These are phyloP conservation scores for Exophiala spinifera DNA, from an alignment of 2,329 filamentous ascomycete genomes.

Conservation along the genomic window DNA sequence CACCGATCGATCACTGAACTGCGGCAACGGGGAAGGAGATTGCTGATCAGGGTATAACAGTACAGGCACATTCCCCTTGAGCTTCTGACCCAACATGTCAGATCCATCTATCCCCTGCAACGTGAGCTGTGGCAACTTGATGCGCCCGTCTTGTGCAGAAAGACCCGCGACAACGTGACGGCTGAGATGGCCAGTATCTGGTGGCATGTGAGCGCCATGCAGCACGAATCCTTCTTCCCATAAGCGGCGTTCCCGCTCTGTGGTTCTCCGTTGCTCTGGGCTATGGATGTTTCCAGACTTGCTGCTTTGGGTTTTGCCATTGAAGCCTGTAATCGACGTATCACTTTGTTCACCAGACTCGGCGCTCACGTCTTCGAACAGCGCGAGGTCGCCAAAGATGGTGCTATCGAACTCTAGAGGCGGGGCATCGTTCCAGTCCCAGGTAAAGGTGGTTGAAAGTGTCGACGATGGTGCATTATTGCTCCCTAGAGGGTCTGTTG, in stretches of 20 bases:
- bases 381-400: constrained; percentile 8
- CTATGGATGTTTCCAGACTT: not conserved
- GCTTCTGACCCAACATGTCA: not conserved
- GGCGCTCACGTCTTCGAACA: constrained; percentile 8
- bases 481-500: not conserved
- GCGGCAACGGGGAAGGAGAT: not conserved
- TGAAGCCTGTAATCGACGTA: not conserved
- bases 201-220: constrained; percentile 7
- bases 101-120: not conserved
- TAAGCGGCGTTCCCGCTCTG: not conserved
- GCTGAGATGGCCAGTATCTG: constrained; percentile 13
- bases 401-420: constrained; percentile 8
- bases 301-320: constrained; percentile 5
- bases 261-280: not conserved
- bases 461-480: not conserved
- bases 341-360: not conserved
- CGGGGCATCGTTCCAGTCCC: constrained; percentile 6
- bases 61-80: not conserved
- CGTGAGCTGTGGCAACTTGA: constrained; percentile 1
- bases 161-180: constrained; percentile 3
- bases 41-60: constrained; percentile 6
- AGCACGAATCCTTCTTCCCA: not conserved
- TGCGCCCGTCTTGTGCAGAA: not conserved
- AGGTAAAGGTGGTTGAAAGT: not conserved
- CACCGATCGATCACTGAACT: not conserved